A percentile compares a stretch with the other conserved stretches of the same genome.
phyloP scores from a whole-genome alignment of 2,329 filamentous ascomycete species.

The Colletotrichum siamense region DNA sequence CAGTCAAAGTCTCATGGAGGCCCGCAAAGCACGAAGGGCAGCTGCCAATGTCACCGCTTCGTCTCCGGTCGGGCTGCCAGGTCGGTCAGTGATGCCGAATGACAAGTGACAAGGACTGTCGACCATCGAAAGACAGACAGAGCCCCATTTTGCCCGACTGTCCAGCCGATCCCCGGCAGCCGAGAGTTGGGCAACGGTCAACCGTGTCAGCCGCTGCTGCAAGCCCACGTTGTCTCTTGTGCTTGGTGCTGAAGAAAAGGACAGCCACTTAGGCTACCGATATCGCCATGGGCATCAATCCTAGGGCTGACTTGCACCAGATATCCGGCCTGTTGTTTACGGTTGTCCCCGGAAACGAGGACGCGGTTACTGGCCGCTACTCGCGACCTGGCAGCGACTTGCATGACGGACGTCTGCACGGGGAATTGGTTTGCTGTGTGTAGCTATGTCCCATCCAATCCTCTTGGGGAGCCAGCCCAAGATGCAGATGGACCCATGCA shows the following conservation, averaged over 20 bases:
- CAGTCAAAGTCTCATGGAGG: background rate
- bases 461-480: background rate
- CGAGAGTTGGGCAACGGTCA: background rate
- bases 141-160: background rate
- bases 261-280: background rate
- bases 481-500: slow-evolving; percentile 4
- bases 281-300: background rate
- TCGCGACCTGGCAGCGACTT: background rate
- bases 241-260: background rate
- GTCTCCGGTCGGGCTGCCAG: slow-evolving; percentile 1
- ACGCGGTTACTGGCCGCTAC: background rate
- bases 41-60: background rate
- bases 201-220: background rate
- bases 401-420: slow-evolving; percentile 12
- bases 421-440: background rate
- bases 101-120: background rate
- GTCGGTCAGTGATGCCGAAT: background rate
- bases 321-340: background rate
- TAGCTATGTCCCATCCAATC: background rate
- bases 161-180: background rate
- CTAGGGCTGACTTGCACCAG: background rate
- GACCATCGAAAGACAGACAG: background rate
- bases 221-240: background rate
- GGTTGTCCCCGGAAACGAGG: background rate
- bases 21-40: background rate